Base-by-base conservation (phyloP, 352 stramenopile species). In the Phytophthora pinifolia region DNA sequence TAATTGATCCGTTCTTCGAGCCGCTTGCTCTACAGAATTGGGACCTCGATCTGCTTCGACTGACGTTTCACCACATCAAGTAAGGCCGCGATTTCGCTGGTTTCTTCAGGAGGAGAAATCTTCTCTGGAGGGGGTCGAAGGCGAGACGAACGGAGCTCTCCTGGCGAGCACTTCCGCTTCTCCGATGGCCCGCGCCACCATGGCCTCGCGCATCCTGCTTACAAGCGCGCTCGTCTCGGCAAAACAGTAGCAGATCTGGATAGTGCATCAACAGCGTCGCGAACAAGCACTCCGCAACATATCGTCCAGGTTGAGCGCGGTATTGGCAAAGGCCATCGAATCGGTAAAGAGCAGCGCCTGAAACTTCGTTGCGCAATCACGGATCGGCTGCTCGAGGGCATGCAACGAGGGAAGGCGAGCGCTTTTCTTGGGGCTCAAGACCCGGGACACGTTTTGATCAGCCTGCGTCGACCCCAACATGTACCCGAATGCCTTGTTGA, bases 211-310 rank as follows among this genome's bases (percentile, higher is more conserved):
- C 37, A 62, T 62, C 29, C 27, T 38, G 5, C 4, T 22, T 22
- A 52, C 31, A 14, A 46, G 37, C 17, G 37, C 7, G n/a, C 46
- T 47, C 9, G 13, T 32, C 5, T 37, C 45, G 18, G 12, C 34
- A 6, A 55, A n/a, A 27, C 8, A 32, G 31, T 9, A 50, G 25
- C 37, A 54, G 33, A 17, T 56, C 45, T 9, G 54, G 45, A 25
- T 52, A 62, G 32, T 56, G 35, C 45, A 62, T 50, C 7, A 62
- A 9, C 3, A 62, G 27, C 5, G 54, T 46, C 12, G 54, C 46
- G 4, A 31, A 41, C 13, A 62, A 46, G 20, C 48, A 32, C 1
- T 62, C 38, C 2, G 14, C 45, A 37, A 62, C 54, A 18, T 46
- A 2, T 46, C 46, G 12, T 33, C n/a, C 4, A 62, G 18, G 20